Percentiles rank a stretch among this genome's conserved stretches.
phyloP scores from a whole-genome alignment of 2,329 filamentous ascomycete species.

The Graphilbum fragrans region DNA sequence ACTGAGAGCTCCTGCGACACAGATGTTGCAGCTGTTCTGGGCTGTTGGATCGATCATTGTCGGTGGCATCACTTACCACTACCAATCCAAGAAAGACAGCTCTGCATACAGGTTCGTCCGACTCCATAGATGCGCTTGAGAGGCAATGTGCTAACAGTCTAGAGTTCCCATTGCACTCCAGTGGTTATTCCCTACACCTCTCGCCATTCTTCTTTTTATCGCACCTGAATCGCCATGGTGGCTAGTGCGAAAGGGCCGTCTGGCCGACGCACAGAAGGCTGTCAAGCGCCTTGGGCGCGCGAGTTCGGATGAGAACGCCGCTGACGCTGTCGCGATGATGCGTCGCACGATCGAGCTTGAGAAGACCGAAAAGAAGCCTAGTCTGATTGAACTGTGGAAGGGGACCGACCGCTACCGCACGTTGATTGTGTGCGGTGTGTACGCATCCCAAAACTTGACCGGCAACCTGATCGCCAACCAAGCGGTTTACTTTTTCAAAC shows the following conservation, averaged over 20 bases:
- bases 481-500: slow-evolving; percentile 47
- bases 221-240: slow-evolving; percentile 44
- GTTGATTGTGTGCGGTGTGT: slow-evolving; percentile 42
- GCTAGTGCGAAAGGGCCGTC: slow-evolving; percentile 39
- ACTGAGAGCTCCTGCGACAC: slow-evolving; percentile 44
- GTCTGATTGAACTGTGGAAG: slow-evolving; percentile 37
- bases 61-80: slow-evolving; percentile 40
- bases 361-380: slow-evolving; percentile 32
- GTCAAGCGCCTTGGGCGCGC: slow-evolving; percentile 35
- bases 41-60: slow-evolving; percentile 51
- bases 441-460: slow-evolving; percentile 46
- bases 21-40: slow-evolving; percentile 57
- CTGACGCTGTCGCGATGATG: slow-evolving; percentile 41
- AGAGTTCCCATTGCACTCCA: slow-evolving; percentile 43
- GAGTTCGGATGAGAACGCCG: slow-evolving; percentile 17
- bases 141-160: slow-evolving; percentile 14
- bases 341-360: slow-evolving; percentile 44
- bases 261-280: slow-evolving; percentile 28
- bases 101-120: slow-evolving; percentile 29
- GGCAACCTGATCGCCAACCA: slow-evolving; percentile 53
- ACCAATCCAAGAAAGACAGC: slow-evolving; percentile 23
- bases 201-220: slow-evolving; percentile 35
- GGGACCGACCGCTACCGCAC: slow-evolving; percentile 42
- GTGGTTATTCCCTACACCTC: slow-evolving; percentile 46
- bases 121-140: slow-evolving; percentile 12